These are phyloP conservation scores for Yamadazyma dushanensis DNA, from an alignment of 1,139 yeast genomes.

Conservation along the genomic window DNA sequence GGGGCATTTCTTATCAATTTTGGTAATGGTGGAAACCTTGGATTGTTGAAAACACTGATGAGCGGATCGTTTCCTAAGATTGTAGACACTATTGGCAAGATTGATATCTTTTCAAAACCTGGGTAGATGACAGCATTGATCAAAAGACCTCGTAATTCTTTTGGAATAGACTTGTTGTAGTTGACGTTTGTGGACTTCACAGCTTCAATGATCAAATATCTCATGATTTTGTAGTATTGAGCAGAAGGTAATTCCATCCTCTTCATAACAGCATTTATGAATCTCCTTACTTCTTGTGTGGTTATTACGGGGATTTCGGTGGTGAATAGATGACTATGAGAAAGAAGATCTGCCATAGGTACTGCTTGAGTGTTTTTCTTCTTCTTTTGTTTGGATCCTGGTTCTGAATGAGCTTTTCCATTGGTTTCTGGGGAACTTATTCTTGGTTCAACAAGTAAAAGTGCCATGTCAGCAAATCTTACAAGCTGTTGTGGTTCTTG, in stretches of 20 bases:
- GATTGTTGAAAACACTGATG: slow-evolving; percentile 63
- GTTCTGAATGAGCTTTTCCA: slow-evolving; percentile 7
- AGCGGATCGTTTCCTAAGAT: slow-evolving; percentile 44
- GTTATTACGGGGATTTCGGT: slow-evolving; percentile 40
- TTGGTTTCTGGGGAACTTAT: slow-evolving; percentile 2
- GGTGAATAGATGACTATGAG: slow-evolving; percentile 63
- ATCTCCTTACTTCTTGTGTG: slow-evolving; percentile 39
- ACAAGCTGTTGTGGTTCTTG: slow-evolving; percentile 41
- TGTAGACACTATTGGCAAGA: slow-evolving; percentile 69
- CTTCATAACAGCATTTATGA: slow-evolving; percentile 51
- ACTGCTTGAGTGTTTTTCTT: slow-evolving; percentile 45
- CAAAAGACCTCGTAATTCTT: slow-evolving; percentile 40
- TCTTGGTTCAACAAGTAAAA: slow-evolving; percentile 46
- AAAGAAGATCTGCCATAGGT: slow-evolving; percentile 67
- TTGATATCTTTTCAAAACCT: slow-evolving; percentile 58
- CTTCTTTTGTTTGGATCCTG: slow-evolving; percentile 29
- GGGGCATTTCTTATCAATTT: slow-evolving; percentile 26
- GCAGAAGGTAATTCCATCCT: slow-evolving; percentile 59
- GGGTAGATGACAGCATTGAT: slow-evolving; percentile 63
- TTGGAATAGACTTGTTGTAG: slow-evolving; percentile 26
- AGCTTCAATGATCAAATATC: slow-evolving; percentile 54
- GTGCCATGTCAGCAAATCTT: slow-evolving; percentile 47
- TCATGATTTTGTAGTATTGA: slow-evolving; percentile 60
- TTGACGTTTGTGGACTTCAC: slow-evolving; percentile 30
- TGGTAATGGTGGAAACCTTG: slow-evolving; percentile 72